Base-by-base conservation (phyloP, 345 rosid genomes). In the Geranium brycei region DNA sequence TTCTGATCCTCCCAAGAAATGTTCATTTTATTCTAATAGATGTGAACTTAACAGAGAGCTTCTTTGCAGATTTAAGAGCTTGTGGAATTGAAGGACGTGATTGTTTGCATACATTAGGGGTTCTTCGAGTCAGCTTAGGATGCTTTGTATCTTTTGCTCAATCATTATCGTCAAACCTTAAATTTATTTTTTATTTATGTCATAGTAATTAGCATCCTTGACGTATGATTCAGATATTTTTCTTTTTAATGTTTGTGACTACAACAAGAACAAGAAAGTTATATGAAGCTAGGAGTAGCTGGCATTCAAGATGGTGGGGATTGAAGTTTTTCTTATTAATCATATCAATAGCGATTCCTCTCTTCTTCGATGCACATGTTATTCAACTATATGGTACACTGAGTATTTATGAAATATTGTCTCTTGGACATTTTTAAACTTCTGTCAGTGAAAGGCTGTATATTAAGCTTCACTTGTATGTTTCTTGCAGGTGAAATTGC, bases 101-200 rank as follows among this genome's bases (percentile, higher is more conserved):
- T 31, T 91, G 91, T 73, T 81, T 81, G 18, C 82, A 73, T 31
- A 84, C 87, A 0, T 56, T 80, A 60, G 98, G 98, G 17, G 96
- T 91, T 68, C 98, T 87, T 47, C 91, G 95, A 1, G 89, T 89
- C 77, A 91, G 96, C 66, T 76, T 89, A 17, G 96, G 98, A 77
- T 87, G 95, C 75, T 91, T 89, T 65, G 96, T 91, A 89, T 91
- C 96, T 61, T 83, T 72, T 31, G 14, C 17, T 28, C 1, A 8
- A 58, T 15, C 14, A 58, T 17, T 28, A 6, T 15, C 5, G 19
- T 17, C 4, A 58, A 58, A 17, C 19, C 28, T 58, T 8, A 58
- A 18, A 8, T 58, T 58, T 2, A 5, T 18, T 58, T 15, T 58
- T 8, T 58, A 15, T 0, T 59, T 8, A 2, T 23, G 13, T 19